Percentiles rank a stretch among this genome's conserved stretches.
These are phyloP conservation scores for Psophocarpus tetragonolobus DNA, from an alignment of 306 rosid species.

Conservation along the genomic window DNA sequence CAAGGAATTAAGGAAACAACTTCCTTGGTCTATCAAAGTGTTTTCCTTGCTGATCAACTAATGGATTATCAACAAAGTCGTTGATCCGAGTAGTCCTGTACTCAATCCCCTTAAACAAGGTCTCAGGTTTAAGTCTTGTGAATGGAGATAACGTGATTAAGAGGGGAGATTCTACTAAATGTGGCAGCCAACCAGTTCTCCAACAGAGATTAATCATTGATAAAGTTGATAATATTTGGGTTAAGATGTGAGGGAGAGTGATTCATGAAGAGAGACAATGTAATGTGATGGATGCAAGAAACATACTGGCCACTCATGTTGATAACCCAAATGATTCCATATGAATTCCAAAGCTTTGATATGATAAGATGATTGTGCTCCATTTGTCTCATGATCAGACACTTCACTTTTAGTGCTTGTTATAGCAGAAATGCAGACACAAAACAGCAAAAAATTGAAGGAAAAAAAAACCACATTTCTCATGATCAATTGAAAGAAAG, in stretches of 20 bases:
- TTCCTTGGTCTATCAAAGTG: not conserved
- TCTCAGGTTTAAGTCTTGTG: too few species aligned
- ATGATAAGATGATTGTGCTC: constrained; percentile 32
- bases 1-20: not conserved
- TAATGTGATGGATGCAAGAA: not conserved
- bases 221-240: too few species aligned
- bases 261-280: not conserved
- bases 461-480: constrained; percentile 35
- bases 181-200: too few species aligned
- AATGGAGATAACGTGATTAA: too few species aligned
- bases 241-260: not conserved
- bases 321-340: constrained; percentile 56
- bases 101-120: too few species aligned
- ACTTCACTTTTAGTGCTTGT: constrained; percentile 42
- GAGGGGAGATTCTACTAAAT: too few species aligned
- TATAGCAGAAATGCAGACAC: constrained; percentile 49
- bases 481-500: constrained; percentile 14
- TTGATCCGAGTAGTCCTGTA: too few species aligned
- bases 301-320: constrained; percentile 86
- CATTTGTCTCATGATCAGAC: constrained; percentile 38
- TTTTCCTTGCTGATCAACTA: not conserved
- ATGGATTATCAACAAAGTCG: too few species aligned
- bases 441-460: constrained; percentile 36
- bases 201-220: too few species aligned
- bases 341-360: constrained; percentile 52